Conservation (phyloP, 1,284 basidiomycete species). For the Papiliotrema nemorosa region DNA sequence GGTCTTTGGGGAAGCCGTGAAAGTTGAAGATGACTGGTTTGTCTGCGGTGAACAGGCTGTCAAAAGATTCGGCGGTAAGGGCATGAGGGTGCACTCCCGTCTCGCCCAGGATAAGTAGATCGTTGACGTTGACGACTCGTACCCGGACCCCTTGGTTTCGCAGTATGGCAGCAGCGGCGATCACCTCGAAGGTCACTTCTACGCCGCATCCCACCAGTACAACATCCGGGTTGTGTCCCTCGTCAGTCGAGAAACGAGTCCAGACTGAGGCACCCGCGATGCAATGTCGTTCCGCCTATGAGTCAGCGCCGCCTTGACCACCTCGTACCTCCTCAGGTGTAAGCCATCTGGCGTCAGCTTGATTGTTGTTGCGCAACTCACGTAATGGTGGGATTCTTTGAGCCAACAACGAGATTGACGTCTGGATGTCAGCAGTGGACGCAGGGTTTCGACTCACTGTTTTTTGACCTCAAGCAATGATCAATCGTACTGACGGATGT, state of each 20-base stretch:
- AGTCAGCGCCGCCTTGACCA: slow-evolving; percentile 7
- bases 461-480: slow-evolving; percentile 75
- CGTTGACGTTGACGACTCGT: slow-evolving; percentile 73
- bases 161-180: slow-evolving; percentile 67
- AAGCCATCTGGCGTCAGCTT: background rate
- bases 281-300: slow-evolving; percentile 58
- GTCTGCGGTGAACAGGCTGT: slow-evolving; percentile 67
- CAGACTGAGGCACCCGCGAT: slow-evolving; percentile 61
- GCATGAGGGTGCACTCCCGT: slow-evolving; percentile 72
- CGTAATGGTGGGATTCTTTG: slow-evolving; percentile 60
- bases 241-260: slow-evolving; percentile 51
- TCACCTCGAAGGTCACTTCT: slow-evolving; percentile 52
- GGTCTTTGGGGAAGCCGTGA: slow-evolving; percentile 59
- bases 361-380: background rate
- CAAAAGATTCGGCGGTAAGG: slow-evolving; percentile 61
- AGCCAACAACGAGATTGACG: slow-evolving; percentile 65
- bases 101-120: slow-evolving; percentile 65
- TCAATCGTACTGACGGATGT: slow-evolving; percentile 70
- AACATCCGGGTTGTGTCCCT: slow-evolving; percentile 53
- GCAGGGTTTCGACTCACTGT: slow-evolving; percentile 51
- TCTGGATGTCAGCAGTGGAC: slow-evolving; percentile 17
- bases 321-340: slow-evolving; percentile 27
- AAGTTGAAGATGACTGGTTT: slow-evolving; percentile 74
- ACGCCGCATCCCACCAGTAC: slow-evolving; percentile 53
- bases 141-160: slow-evolving; percentile 64